Percentiles rank a stretch among this genome's conserved stretches.
Evolutionary conservation across 2,329 filamentous ascomycete genomes (phyloP).

Genomic region (Grosmannia clavigera): DNA sequence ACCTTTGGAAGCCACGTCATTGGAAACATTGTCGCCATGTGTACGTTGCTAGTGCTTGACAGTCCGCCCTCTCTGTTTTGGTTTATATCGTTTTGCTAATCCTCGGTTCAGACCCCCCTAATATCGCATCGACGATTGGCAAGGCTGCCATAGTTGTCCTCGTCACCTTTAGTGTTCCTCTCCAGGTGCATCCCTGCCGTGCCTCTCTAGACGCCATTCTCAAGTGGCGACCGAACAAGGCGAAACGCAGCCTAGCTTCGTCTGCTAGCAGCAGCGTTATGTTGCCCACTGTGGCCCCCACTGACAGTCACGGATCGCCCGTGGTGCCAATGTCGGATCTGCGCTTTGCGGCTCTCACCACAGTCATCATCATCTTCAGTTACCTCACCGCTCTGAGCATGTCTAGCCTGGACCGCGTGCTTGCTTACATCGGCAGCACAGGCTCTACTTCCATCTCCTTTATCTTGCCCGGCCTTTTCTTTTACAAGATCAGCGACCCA

Average conservation of each 20-base stretch:
- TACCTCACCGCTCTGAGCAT: constrained; percentile 89
- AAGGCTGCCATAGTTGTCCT: constrained; percentile 91
- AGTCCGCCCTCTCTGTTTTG: not conserved
- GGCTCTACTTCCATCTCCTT: constrained; percentile 94
- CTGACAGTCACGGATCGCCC: constrained; percentile 38
- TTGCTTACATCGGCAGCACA: constrained; percentile 91
- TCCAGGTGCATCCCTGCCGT: constrained; percentile 91
- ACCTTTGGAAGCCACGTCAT: constrained; percentile 84
- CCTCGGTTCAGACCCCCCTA: constrained; percentile 44
- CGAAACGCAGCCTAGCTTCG: constrained; percentile 24
- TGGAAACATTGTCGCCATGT: constrained; percentile 92
- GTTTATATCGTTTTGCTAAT: not conserved
- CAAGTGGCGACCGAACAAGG: constrained; percentile 31
- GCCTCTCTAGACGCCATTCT: constrained; percentile 82
- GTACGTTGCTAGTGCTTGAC: constrained; percentile 33
- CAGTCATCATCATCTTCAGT: constrained; percentile 67
- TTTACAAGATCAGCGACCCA: constrained; percentile 94
- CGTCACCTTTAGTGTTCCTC: constrained; percentile 90
- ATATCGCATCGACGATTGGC: constrained; percentile 76
- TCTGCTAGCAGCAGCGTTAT: constrained; percentile 28
- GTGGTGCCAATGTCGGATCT: constrained; percentile 65
- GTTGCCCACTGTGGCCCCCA: constrained; percentile 23
- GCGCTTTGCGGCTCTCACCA: constrained; percentile 82
- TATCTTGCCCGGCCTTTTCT: constrained; percentile 90
- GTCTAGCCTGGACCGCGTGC: constrained; percentile 73